phyloP scores from a whole-genome alignment of 2,329 filamentous ascomycete genomes.

The Fusarium kyushuense region DNA sequence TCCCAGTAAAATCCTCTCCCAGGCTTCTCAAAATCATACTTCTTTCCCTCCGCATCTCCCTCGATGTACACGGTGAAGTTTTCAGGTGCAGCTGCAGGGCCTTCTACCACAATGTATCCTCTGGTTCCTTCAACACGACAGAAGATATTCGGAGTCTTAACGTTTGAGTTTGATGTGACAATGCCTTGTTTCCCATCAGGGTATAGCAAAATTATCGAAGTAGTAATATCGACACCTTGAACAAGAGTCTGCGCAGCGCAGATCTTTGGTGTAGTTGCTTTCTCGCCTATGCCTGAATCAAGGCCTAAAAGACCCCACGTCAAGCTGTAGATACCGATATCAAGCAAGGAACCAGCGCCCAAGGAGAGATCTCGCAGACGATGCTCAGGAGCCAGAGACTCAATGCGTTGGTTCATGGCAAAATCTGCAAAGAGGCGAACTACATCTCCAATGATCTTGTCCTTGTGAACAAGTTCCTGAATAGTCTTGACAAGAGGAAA shows the following conservation, averaged over 20 bases:
- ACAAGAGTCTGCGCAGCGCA: conserved; percentile 53
- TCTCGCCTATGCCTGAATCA: conserved; percentile 47
- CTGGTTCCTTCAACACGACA: conserved; percentile 57
- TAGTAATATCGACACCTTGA: conserved; percentile 52
- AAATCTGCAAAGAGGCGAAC: conserved; percentile 57
- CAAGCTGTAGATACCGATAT: conserved; percentile 59
- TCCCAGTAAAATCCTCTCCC: conserved; percentile 60
- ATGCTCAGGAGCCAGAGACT: conserved; percentile 47
- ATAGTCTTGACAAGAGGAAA: conserved; percentile 55
- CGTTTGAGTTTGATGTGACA: conserved; percentile 54
- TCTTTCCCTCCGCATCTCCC: conserved; percentile 46
- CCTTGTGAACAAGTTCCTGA: conserved; percentile 53
- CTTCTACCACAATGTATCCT: conserved; percentile 55
- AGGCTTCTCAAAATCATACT: conserved; percentile 53
- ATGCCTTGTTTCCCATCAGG: conserved; percentile 56
- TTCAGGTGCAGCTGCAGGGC: conserved; percentile 49
- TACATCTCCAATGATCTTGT: conserved; percentile 56
- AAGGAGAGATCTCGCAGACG: conserved; percentile 54
- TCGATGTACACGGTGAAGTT: conserved; percentile 54
- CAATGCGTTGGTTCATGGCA: conserved; percentile 53
- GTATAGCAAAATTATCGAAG: conserved; percentile 56
- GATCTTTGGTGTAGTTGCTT: conserved; percentile 51
- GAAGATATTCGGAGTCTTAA: conserved; percentile 46
- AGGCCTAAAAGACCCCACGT: conserved; percentile 56
- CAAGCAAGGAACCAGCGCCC: conserved; percentile 58